These are phyloP conservation scores for Fennellomyces sp. DNA, from an alignment of 371 early-diverging fungal genomes.

Conservation along the genomic window DNA sequence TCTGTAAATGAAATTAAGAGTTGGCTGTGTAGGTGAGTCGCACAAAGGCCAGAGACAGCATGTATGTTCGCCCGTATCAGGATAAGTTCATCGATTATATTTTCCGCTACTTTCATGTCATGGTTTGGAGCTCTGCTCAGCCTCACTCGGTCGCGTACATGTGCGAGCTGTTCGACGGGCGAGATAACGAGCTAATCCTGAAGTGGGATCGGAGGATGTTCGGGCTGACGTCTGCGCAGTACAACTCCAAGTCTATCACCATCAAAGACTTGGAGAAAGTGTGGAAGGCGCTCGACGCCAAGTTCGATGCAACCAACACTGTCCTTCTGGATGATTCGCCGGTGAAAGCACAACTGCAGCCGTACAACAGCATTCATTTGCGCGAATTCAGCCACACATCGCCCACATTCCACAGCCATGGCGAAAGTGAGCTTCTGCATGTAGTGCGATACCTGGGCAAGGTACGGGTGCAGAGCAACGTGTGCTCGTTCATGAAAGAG, in stretches of 20 bases:
- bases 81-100: slow-evolving; percentile 63
- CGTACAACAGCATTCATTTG: slow-evolving; percentile 59
- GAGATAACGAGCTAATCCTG: slow-evolving; percentile 39
- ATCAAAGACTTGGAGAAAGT: slow-evolving; percentile 68
- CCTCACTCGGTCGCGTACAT: slow-evolving; percentile 62
- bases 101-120: slow-evolving; percentile 64
- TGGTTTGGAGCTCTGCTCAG: slow-evolving; percentile 82
- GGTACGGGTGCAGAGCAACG: slow-evolving; percentile 9
- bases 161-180: slow-evolving; percentile 52
- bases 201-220: slow-evolving; percentile 70
- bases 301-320: slow-evolving; percentile 67
- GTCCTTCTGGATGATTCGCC: slow-evolving; percentile 73
- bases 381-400: slow-evolving; percentile 15
- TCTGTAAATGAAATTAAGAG: background rate
- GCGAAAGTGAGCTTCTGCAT: slow-evolving; percentile 15
- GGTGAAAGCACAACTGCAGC: slow-evolving; percentile 63
- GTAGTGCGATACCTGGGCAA: slow-evolving; percentile 11
- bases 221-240: slow-evolving; percentile 44
- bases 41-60: slow-evolving; percentile 11
- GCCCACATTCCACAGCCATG: background rate
- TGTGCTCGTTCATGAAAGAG: slow-evolving; percentile 14
- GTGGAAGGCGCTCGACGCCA: slow-evolving; percentile 38
- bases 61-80: slow-evolving; percentile 61
- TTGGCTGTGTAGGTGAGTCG: background rate
- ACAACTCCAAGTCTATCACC: slow-evolving; percentile 52